phyloP scores from a whole-genome alignment of 2,329 filamentous ascomycete species.

The Aspergillus sp. region DNA sequence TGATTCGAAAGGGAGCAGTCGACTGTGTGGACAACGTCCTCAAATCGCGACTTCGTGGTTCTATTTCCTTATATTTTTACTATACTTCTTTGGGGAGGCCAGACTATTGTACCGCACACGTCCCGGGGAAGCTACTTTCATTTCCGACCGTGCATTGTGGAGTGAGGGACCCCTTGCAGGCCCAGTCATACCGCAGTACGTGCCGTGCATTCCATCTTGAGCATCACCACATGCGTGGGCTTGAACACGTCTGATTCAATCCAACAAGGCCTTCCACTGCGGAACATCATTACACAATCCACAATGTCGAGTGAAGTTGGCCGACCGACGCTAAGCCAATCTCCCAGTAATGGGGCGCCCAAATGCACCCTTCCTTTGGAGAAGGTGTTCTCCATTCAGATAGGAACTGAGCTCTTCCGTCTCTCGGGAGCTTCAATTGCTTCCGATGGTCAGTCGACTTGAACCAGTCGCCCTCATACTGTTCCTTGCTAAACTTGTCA shows the following conservation, averaged over 20 bases:
- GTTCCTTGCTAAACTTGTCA: constrained; percentile 51
- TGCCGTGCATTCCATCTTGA: neutral
- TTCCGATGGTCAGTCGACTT: constrained; percentile 64
- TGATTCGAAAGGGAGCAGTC: neutral
- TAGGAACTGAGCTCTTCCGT: constrained; percentile 68
- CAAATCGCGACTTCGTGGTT: neutral
- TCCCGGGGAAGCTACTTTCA: neutral
- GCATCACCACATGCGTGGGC: neutral
- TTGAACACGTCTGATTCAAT: neutral
- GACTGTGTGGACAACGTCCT: neutral
- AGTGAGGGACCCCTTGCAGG: neutral
- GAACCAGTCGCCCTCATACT: neutral
- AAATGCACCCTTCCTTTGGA: constrained; percentile 52
- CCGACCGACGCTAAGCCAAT: neutral
- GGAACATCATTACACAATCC: neutral
- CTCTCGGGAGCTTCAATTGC: constrained; percentile 70
- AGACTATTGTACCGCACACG: neutral
- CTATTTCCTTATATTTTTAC: neutral
- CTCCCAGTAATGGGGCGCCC: neutral
- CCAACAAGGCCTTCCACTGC: too few species aligned
- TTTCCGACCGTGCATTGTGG: neutral
- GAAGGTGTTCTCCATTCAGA: constrained; percentile 70
- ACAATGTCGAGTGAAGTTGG: neutral
- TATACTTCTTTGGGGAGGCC: neutral
- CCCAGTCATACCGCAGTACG: neutral